Evolutionary conservation across 2,329 filamentous ascomycete genomes (phyloP).

Genomic region (Diaporthe sp.): DNA sequence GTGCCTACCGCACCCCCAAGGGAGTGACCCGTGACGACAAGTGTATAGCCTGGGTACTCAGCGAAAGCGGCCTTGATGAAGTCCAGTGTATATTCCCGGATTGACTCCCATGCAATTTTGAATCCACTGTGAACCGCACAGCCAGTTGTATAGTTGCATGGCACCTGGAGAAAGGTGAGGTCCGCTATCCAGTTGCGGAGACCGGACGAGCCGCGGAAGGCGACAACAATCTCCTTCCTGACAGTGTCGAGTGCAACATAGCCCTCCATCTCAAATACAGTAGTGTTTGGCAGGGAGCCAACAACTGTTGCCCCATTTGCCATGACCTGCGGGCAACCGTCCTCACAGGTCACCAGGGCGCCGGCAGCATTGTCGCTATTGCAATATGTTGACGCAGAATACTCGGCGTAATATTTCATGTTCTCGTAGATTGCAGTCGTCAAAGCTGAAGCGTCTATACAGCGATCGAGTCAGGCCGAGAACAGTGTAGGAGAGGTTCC

Average conservation of each 20-base stretch:
- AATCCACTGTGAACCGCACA: constrained; percentile 73
- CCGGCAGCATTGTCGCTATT: constrained; percentile 60
- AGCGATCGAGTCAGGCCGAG: constrained; percentile 31
- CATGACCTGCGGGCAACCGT: constrained; percentile 60
- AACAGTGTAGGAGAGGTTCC: neutral
- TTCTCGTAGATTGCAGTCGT: constrained; percentile 53
- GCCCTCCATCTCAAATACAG: constrained; percentile 57
- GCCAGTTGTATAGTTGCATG: constrained; percentile 54
- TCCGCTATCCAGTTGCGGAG: constrained; percentile 75
- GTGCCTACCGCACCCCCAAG: constrained; percentile 76
- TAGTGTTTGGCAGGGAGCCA: constrained; percentile 54
- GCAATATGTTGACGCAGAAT: constrained; percentile 68
- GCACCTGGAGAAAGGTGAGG: constrained; percentile 56
- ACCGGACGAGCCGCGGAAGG: constrained; percentile 71
- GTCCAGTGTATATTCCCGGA: constrained; percentile 57
- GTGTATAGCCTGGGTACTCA: constrained; percentile 64
- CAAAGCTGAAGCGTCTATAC: constrained; percentile 44
- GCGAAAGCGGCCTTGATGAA: constrained; percentile 60
- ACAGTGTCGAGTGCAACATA: constrained; percentile 65
- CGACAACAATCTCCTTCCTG: constrained; percentile 69
- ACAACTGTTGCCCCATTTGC: constrained; percentile 59
- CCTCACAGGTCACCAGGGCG: constrained; percentile 58
- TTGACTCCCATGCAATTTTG: constrained; percentile 69
- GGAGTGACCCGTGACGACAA: constrained; percentile 77
- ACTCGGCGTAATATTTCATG: constrained; percentile 65